Conservation (phyloP, 192 early-diverging fungal species). For the Coemansia sp. region DNA sequence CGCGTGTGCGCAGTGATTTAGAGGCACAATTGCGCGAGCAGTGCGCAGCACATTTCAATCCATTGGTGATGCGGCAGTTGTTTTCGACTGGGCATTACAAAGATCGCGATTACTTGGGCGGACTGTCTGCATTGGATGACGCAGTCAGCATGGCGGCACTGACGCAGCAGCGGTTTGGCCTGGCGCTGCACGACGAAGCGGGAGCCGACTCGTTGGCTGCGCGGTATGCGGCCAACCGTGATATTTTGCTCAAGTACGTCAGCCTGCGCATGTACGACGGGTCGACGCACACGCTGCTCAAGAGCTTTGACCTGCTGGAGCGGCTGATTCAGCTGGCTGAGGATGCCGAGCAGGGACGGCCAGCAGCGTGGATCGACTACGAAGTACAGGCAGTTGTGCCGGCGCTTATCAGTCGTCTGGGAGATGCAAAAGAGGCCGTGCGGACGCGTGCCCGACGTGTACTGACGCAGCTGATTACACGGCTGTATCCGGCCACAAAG, state of each 20-base stretch:
- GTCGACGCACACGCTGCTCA: slow-evolving; percentile 84
- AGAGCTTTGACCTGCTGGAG: slow-evolving; percentile 80
- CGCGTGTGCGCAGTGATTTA: slow-evolving; percentile 31
- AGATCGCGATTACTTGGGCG: slow-evolving; percentile 75
- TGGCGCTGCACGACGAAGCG: slow-evolving; percentile 34
- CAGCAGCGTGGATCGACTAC: slow-evolving; percentile 66
- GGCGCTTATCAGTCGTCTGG: slow-evolving; percentile 61
- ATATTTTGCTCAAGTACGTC: slow-evolving; percentile 82
- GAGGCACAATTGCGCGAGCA: slow-evolving; percentile 61
- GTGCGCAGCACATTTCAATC: slow-evolving; percentile 60
- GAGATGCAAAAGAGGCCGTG: slow-evolving; percentile 84
- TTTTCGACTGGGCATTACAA: slow-evolving; percentile 86
- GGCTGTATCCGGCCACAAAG: slow-evolving; percentile 78
- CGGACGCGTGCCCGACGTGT: slow-evolving; percentile 63
- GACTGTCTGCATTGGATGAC: slow-evolving; percentile 68
- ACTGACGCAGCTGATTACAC: slow-evolving; percentile 69
- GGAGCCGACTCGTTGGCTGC: slow-evolving; percentile 57
- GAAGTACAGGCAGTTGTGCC: slow-evolving; percentile 80
- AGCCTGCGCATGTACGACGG: slow-evolving; percentile 90
- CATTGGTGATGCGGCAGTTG: slow-evolving; percentile 59
- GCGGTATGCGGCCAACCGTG: slow-evolving; percentile 70
- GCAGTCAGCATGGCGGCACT: slow-evolving; percentile 54
- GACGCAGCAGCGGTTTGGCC: slow-evolving; percentile 38
- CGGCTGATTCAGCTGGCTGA: slow-evolving; percentile 68
- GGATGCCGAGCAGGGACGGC: slow-evolving; percentile 43